Base-by-base conservation (phyloP, 495 filamentous ascomycete genomes). In the Penicillium coffeae region DNA sequence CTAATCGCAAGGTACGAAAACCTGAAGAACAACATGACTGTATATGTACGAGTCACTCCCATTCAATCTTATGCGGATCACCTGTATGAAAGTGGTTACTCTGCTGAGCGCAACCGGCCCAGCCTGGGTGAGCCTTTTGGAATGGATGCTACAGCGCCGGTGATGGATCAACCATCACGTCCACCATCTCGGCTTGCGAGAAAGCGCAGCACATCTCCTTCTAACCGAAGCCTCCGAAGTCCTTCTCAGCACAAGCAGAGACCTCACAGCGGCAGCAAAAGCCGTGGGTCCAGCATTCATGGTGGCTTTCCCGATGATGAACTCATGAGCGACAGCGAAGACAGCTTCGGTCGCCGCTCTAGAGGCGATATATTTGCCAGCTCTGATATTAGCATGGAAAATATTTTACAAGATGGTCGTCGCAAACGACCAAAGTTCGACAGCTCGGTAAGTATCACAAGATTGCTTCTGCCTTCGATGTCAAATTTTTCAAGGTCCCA, bases 381-480 rank as follows among this genome's bases (percentile, higher is more conserved):
- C 62, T 90, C 93, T 3, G 93, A 97, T 48, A 98, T 98, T 60
- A 96, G 91, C 66, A 79, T 96, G 54, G 89, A 95, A 48, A 98
- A 98, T 60, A 97, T 98, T 68, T 86, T 98, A 46, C 91, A 97
- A 69, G 93, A 94, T 58, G 90, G 90, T 54, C 84, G 93, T 68
- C 82, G 93, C 53, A 96, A 98, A 77, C 82, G 89, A 61, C 88
- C 93, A 52, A 96, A 96, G 73, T 98, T 98, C 65, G 90, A 95
- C 56, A 96, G 90, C 70, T 95, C 90, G 55, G 90, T 96, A 80
- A 82, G 90, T 77, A 21, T 50, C 30, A 8, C 34, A 18, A 14
- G 15, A 15, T 22, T 30, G 14, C 8, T 19, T 18, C 51, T 43
- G 20, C 30, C 20, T 44, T 41, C 45, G 42, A 18, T 52, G 41